Evolutionary conservation across 257 asterid genomes (phyloP).

Genomic region (Gardenia jasminoides): DNA sequence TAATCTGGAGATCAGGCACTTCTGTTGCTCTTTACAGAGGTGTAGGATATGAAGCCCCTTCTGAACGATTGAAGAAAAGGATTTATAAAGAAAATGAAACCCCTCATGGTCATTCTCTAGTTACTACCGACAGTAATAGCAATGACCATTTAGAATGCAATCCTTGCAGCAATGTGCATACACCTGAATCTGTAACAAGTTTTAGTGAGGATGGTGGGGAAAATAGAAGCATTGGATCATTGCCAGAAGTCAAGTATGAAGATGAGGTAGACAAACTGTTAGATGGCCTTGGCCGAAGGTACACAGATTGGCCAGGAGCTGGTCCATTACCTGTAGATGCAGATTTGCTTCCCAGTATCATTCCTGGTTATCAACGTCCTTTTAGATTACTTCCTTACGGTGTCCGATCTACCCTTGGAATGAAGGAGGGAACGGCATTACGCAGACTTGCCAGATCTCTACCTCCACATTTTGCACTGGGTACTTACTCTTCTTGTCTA

Average conservation of each 20-base stretch:
- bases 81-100: slow-evolving; percentile 37
- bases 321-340: slow-evolving; percentile 96
- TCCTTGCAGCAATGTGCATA: slow-evolving; percentile 22
- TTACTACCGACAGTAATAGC: slow-evolving; percentile 25
- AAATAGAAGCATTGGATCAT: slow-evolving; percentile 28
- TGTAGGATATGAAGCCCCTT: slow-evolving; percentile 53
- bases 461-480: slow-evolving; percentile 97
- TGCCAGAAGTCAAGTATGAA: slow-evolving; percentile 63
- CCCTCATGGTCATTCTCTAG: slow-evolving; percentile 29
- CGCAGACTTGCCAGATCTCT: slow-evolving; percentile 84
- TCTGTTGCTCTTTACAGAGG: slow-evolving; percentile 88
- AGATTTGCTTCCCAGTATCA: slow-evolving; percentile 77
- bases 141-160: slow-evolving; percentile 27
- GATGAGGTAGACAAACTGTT: slow-evolving; percentile 71
- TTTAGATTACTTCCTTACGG: slow-evolving; percentile 95
- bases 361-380: slow-evolving; percentile 72
- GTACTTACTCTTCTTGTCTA: slow-evolving; percentile 37
- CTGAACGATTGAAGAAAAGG: slow-evolving; percentile 37
- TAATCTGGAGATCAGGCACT: slow-evolving; percentile 95
- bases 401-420: slow-evolving; percentile 62
- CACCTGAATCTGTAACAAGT: slow-evolving; percentile 31
- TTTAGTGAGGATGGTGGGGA: slow-evolving; percentile 12
- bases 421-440: slow-evolving; percentile 75
- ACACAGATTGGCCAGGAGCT: slow-evolving; percentile 87
- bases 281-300: slow-evolving; percentile 84